phyloP scores from a whole-genome alignment of 2,329 filamentous ascomycete genomes.

The Penicillium occitanis region DNA sequence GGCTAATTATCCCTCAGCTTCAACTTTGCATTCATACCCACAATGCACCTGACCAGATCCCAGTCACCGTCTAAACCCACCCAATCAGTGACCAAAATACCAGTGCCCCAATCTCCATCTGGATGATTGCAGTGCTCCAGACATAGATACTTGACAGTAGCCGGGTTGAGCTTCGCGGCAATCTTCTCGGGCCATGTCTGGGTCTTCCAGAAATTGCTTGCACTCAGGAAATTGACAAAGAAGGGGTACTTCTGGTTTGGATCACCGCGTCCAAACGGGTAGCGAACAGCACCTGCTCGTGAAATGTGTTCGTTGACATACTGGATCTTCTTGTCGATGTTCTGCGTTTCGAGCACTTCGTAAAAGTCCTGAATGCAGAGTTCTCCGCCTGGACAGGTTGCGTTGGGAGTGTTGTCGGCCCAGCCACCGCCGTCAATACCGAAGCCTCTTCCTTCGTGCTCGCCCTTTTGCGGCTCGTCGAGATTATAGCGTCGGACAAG shows the following conservation, averaged over 20 bases:
- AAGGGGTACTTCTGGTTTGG: conserved; percentile 60
- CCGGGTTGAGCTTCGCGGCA: conserved; percentile 82
- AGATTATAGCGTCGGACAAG: conserved; percentile 78
- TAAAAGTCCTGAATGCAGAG: conserved; percentile 94
- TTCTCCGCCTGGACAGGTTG: conserved; percentile 65
- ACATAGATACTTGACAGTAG: conserved; percentile 61
- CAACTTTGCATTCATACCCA: conserved; percentile 81
- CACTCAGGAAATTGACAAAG: conserved; percentile 87
- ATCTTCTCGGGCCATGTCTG: conserved; percentile 93
- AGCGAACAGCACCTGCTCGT: conserved; percentile 60
- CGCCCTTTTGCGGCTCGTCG: conserved; percentile 48
- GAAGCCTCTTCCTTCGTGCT: conserved; percentile 53
- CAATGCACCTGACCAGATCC: conserved; percentile 82
- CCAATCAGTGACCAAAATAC: conserved; percentile 91
- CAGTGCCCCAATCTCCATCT: conserved; percentile 73
- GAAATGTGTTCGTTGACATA: conserved; percentile 74
- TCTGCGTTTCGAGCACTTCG: conserved; percentile 72
- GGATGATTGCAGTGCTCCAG: conserved; percentile 49
- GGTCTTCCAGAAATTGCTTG: conserved; percentile 90
- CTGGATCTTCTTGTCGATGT: conserved; percentile 77
- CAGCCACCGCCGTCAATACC: conserved; percentile 65
- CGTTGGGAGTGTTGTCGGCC: conserved; percentile 86
- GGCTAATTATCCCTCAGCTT: conserved; percentile 29
- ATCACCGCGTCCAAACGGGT: conserved; percentile 44
- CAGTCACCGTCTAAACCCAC: conserved; percentile 84